These are phyloP conservation scores for Penicillium ochrochloron DNA, from an alignment of 495 filamentous ascomycete species.

Conservation along the genomic window DNA sequence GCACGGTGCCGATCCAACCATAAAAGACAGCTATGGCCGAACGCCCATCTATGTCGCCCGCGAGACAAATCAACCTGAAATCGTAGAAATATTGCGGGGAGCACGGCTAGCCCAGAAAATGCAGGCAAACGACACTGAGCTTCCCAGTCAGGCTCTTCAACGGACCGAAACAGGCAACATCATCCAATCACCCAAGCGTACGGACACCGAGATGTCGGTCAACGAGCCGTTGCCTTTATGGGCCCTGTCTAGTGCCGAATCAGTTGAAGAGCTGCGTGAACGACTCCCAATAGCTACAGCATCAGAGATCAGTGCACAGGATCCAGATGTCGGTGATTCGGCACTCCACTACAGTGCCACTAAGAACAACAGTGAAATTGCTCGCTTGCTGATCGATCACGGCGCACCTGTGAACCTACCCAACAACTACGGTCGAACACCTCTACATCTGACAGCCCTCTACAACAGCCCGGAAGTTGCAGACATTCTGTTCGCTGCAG, in stretches of 20 bases:
- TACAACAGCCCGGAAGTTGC: constrained; percentile 48
- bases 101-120: neutral
- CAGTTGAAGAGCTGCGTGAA: neutral
- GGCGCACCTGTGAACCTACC: neutral
- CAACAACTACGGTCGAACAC: constrained; percentile 13
- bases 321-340: constrained; percentile 13
- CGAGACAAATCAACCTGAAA: neutral
- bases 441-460: constrained; percentile 4
- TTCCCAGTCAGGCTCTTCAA: neutral
- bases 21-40: constrained; percentile 12
- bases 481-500: constrained; percentile 79
- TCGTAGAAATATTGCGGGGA: neutral
- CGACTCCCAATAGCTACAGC: neutral
- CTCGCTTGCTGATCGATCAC: constrained; percentile 5
- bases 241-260: constrained; percentile 9
- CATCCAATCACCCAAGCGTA: constrained; percentile 1
- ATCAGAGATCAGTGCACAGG: constrained; percentile 6
- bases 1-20: constrained; percentile 5
- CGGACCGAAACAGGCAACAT: constrained; percentile 9
- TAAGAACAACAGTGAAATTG: constrained; percentile 5
- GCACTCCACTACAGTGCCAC: constrained; percentile 14
- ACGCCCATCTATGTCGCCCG: constrained; percentile 14
- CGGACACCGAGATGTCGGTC: constrained; percentile 7
- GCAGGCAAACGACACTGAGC: neutral
- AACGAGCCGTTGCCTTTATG: constrained; percentile 4